Evolutionary conservation across 2,329 filamentous ascomycete genomes (phyloP), one percentile per base, ranked within the genome.

Genomic region (Neofusicoccum cordaticola): DNA sequence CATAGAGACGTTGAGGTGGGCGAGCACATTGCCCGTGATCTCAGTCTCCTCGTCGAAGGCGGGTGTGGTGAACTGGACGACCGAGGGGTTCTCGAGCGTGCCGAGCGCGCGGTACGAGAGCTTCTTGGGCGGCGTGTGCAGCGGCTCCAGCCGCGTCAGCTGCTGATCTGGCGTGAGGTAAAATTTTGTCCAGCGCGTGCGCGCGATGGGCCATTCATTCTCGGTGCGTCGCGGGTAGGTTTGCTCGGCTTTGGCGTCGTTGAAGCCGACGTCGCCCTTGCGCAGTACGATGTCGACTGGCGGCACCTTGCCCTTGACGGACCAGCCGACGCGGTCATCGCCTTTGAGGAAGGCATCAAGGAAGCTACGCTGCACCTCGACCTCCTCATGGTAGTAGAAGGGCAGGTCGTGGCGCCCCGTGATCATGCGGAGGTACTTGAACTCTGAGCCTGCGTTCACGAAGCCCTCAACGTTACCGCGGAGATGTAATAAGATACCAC

Each of bases 311-410:
- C 88, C 86, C 11, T 81, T 78, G 9, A 77, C 70, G 0, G 81
- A 82, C 87, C 87, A 90, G n/a, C 87, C 87, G 0, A 79, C 79
- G 0, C 79, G 77, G 69, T 91, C 89, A 0, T 90, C 82, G 1
- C 81, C 86, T 68, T 90, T 91, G 41, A 92, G 80, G 71, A 92
- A 92, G 0, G 88, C 88, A 65, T 90, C 87, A 0, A 91, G 77
- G 72, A 92, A 92, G 68, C 84, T 86, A 52, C 80, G 82, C 70
- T 91, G 89, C 0, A 91, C 69, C 66, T 89, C 86, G 0, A 90
- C 88, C 67, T 90, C 86, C 53, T 90, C 86, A 1, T 83, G 74
- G 71, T 90, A 90, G 76, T 90, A 92, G 72, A 91, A 91, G 0
- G 89, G 89, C 1, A 91, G 79, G 69, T 91, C 89, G 67, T 92